Base-by-base conservation (phyloP, 164 flowering plant species). In the Vitis riparia region DNA sequence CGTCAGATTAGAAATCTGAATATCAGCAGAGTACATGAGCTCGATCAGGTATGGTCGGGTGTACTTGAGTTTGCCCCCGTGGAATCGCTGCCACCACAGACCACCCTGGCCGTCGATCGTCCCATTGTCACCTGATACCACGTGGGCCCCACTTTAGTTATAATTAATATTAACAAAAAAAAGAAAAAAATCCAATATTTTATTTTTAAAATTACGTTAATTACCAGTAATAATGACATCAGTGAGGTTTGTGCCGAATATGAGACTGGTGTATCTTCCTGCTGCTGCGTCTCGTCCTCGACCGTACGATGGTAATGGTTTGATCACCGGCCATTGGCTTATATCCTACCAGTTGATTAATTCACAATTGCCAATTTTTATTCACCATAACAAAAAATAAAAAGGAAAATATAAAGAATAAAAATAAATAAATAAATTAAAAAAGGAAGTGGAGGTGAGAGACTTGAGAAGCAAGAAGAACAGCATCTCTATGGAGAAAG, bases 101-200 rank as follows among this genome's bases (percentile, higher is more conserved):
- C 65, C 83, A 10, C 98, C 98, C 44, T 93, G 98, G 5, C 98
- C 98, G 37, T 93, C 90, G 48, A 93, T 89, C 3, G 97, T 93
- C 48, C 92, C 97, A 60, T 91, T 90, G 13, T 78, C 82, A 8
- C 98, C 98, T 91, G 78, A 55, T 65, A 37, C 9, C 55, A 9
- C 59, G 32, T 32, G 57, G 30, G 8, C 2, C 29, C 52, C 23
- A 68, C 51, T 60, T n/a, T 29, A 29, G 11, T 51, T 50, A 8
- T 47, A n/a, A 7, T 7, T 30, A 55, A 55, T 16, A 49, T 57
- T 44, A 17, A 8, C 30, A 7, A 32, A 23, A 23, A 3, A 23
- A 5, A 14, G 11, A 61, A 27, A 23, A 23, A 11, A 47, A n/a
- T n/a, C 37, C 27, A 16, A 58, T 15, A 16, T 9, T 16, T 16